These are phyloP conservation scores for Pseudogymnoascus sp. DNA, from an alignment of 2,329 filamentous ascomycete genomes.

Conservation along the genomic window DNA sequence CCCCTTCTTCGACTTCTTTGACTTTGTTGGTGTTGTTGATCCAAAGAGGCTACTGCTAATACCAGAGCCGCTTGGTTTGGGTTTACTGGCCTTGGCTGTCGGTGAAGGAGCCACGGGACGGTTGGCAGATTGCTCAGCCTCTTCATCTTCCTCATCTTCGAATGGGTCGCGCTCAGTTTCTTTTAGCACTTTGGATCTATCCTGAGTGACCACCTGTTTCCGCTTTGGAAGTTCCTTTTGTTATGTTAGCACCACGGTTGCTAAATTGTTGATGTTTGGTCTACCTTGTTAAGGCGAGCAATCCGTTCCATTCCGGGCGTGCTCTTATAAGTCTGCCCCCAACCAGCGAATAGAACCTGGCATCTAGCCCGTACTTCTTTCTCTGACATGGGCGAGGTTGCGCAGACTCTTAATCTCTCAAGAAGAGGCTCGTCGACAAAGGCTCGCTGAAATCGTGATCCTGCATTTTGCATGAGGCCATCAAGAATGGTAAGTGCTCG, in stretches of 20 bases:
- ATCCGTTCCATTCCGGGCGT: conserved; percentile 73
- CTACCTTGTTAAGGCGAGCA: conserved; percentile 63
- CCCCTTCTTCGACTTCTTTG: conserved; percentile 41
- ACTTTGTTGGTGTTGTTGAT: conserved; percentile 28
- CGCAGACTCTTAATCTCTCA: conserved; percentile 81
- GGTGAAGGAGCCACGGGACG: conserved; percentile 14
- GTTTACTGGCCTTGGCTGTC: conserved; percentile 13
- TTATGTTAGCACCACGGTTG: conserved; percentile 15
- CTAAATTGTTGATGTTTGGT: neutral
- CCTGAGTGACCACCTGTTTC: conserved; percentile 66
- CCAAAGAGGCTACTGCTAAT: neutral
- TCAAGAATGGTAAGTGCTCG: conserved; percentile 83
- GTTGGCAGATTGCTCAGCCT: conserved; percentile 28
- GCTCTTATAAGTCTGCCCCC: conserved; percentile 73
- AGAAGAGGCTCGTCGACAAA: conserved; percentile 89
- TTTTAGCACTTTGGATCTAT: conserved; percentile 71
- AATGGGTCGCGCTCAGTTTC: conserved; percentile 70
- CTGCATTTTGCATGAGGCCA: conserved; percentile 89
- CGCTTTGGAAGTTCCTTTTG: conserved; percentile 52
- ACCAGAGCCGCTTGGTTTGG: conserved; percentile 13
- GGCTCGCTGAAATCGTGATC: conserved; percentile 71
- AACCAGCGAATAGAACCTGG: conserved; percentile 74
- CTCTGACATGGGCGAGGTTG: conserved; percentile 76
- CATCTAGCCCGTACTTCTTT: conserved; percentile 81
- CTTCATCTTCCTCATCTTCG: conserved; percentile 55